phyloP scores from a whole-genome alignment of 768 basidiomycete genomes.

The Mycena sanguinolenta region DNA sequence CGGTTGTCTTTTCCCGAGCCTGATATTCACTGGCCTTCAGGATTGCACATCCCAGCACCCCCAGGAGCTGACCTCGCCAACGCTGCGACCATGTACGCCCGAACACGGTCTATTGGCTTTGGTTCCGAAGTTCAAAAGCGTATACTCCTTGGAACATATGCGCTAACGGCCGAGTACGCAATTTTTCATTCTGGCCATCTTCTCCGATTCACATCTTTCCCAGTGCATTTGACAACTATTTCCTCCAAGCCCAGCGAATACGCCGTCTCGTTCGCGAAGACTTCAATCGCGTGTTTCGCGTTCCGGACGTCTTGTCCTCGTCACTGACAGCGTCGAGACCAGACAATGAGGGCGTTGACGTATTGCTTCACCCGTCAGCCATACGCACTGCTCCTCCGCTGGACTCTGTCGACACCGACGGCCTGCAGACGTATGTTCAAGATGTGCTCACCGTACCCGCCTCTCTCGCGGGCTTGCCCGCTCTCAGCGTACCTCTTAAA shows the following conservation, averaged over 20 bases:
- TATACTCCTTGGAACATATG: slow-evolving; percentile 91
- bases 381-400: slow-evolving; percentile 87
- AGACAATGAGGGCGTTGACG: slow-evolving; percentile 67
- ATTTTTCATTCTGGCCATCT: background rate
- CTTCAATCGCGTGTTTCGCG: slow-evolving; percentile 77
- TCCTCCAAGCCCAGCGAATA: slow-evolving; percentile 90
- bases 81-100: slow-evolving; percentile 71
- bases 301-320: slow-evolving; percentile 62
- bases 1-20: background rate
- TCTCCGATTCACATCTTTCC: background rate
- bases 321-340: background rate
- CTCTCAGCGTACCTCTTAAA: slow-evolving; percentile 74
- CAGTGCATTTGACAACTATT: slow-evolving; percentile 98
- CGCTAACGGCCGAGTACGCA: slow-evolving; percentile 90
- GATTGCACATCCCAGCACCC: slow-evolving; percentile 62
- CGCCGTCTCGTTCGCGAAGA: slow-evolving; percentile 80
- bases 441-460: slow-evolving; percentile 95
- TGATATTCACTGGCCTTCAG: slow-evolving; percentile 47
- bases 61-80: slow-evolving; percentile 58
- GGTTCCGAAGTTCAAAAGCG: slow-evolving; percentile 90
- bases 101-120: slow-evolving; percentile 78
- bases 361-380: slow-evolving; percentile 89
- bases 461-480: slow-evolving; percentile 90
- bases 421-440: slow-evolving; percentile 81
- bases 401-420: slow-evolving; percentile 25